Conservation (phyloP, 2,329 filamentous ascomycete species). For the Fusarium sp. region DNA sequence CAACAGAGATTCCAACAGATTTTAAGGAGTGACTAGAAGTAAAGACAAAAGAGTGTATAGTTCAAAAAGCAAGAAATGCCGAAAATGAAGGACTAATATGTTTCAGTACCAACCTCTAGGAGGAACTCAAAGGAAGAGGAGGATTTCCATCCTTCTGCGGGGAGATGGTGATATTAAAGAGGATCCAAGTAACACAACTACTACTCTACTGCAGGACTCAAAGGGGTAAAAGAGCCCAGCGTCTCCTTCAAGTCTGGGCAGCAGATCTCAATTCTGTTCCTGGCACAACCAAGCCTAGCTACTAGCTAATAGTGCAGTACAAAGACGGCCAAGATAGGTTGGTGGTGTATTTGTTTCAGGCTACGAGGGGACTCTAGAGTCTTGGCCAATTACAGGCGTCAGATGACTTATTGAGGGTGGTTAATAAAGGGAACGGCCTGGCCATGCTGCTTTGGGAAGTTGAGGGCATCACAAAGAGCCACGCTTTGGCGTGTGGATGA, state of each 20-base stretch:
- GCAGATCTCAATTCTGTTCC: conserved; percentile 41
- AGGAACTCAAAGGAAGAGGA: conserved; percentile 26
- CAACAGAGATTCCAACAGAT: conserved; percentile 28
- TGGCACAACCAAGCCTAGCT: conserved; percentile 12
- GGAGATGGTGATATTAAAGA: conserved; percentile 37
- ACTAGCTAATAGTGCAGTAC: not conserved
- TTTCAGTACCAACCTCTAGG: conserved; percentile 35
- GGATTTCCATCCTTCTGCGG: conserved; percentile 5
- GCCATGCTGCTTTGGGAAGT: conserved; percentile 16
- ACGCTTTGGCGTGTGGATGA: conserved; percentile 27
- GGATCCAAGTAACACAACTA: not conserved
- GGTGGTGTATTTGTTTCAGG: conserved; percentile 38
- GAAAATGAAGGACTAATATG: conserved; percentile 26
- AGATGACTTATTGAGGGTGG: conserved; percentile 19
- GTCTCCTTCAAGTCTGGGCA: conserved; percentile 11
- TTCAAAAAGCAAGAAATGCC: conserved; percentile 23
- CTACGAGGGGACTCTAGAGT: not conserved
- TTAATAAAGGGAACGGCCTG: conserved; percentile 13
- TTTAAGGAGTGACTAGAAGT: conserved; percentile 32
- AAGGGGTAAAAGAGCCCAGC: conserved; percentile 23
- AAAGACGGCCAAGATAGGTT: conserved; percentile 12
- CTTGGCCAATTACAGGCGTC: conserved; percentile 21
- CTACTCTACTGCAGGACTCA: not conserved
- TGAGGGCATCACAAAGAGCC: conserved; percentile 29
- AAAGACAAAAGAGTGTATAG: conserved; percentile 41